phyloP scores from a whole-genome alignment of 805 yeast genomes.

The Starmerella khaoyaiensis region DNA sequence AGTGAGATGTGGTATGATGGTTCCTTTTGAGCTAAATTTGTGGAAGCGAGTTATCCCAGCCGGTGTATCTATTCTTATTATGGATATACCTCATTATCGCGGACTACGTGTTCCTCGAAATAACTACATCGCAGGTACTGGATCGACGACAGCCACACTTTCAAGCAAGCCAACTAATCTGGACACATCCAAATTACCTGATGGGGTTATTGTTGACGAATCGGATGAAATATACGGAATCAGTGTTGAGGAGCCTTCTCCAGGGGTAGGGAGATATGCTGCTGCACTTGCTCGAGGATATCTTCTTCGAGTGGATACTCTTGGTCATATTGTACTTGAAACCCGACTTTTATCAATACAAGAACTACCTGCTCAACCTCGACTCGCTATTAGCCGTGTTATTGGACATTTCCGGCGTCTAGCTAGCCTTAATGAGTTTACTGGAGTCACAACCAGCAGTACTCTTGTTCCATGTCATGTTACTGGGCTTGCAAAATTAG shows the following conservation, averaged over 20 bases:
- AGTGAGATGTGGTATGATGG: slow-evolving; percentile 28
- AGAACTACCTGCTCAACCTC: slow-evolving; percentile 10
- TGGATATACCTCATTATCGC: slow-evolving; percentile 18
- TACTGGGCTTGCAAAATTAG: slow-evolving; percentile 16
- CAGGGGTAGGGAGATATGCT: slow-evolving; percentile 10
- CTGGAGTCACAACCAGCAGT: slow-evolving; percentile 26
- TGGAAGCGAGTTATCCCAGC: slow-evolving; percentile 22
- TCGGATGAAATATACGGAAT: slow-evolving; percentile 15
- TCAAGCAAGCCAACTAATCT: too few relatives aligned
- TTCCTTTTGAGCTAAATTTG: slow-evolving; percentile 24
- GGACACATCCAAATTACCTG: neutral
- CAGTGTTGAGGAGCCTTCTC: slow-evolving; percentile 10
- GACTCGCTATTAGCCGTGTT: slow-evolving; percentile 24
- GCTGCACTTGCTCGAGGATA: slow-evolving; percentile 17
- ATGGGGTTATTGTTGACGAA: slow-evolving; percentile 13
- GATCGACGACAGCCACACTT: neutral
- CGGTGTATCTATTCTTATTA: slow-evolving; percentile 1
- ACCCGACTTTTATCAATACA: slow-evolving; percentile 9
- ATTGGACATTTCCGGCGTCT: slow-evolving; percentile 29
- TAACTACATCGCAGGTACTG: neutral
- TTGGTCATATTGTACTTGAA: slow-evolving; percentile 10
- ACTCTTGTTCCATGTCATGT: slow-evolving; percentile 32
- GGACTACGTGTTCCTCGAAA: slow-evolving; percentile 12
- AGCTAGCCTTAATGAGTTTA: slow-evolving; percentile 27
- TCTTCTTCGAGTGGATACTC: slow-evolving; percentile 14